Evolutionary conservation across 1,139 yeast genomes (phyloP).

Genomic region (Diutina pseudorugosa): DNA sequence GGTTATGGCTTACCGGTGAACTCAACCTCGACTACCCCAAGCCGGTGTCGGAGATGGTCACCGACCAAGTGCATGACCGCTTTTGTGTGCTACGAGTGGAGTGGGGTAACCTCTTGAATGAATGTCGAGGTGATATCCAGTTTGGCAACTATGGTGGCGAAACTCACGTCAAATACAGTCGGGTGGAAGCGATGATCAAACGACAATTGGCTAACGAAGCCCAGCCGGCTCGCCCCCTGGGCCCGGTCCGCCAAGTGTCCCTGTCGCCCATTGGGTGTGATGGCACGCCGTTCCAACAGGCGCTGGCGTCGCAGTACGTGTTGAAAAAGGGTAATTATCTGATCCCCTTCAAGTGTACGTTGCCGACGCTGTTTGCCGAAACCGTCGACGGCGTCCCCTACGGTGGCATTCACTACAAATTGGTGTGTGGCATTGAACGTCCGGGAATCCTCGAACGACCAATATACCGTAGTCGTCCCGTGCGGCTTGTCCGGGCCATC

Average conservation of each 20-base stretch:
- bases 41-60: background rate
- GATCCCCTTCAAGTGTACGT: constrained; percentile 42
- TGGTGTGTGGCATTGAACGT: constrained; percentile 44
- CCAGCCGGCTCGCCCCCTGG: too few relatives aligned
- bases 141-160: constrained; percentile 1
- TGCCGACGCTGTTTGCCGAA: constrained; percentile 36
- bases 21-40: background rate
- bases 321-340: constrained; percentile 57
- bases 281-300: constrained; percentile 31
- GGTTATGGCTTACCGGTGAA: background rate
- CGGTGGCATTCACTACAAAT: constrained; percentile 43
- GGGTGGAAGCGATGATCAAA: background rate
- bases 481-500: constrained; percentile 36
- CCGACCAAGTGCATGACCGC: background rate
- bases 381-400: constrained; percentile 40
- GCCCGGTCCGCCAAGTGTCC: background rate
- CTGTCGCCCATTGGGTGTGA: constrained; percentile 11
- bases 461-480: constrained; percentile 19
- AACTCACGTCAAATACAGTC: background rate
- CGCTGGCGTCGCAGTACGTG: constrained; percentile 19
- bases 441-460: constrained; percentile 28
- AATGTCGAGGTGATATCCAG: background rate
- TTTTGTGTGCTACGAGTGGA: background rate
- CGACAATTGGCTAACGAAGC: background rate
- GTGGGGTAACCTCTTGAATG: background rate